phyloP scores from a whole-genome alignment of 2,329 filamentous ascomycete genomes.

The Ophiostoma fasciatum region DNA sequence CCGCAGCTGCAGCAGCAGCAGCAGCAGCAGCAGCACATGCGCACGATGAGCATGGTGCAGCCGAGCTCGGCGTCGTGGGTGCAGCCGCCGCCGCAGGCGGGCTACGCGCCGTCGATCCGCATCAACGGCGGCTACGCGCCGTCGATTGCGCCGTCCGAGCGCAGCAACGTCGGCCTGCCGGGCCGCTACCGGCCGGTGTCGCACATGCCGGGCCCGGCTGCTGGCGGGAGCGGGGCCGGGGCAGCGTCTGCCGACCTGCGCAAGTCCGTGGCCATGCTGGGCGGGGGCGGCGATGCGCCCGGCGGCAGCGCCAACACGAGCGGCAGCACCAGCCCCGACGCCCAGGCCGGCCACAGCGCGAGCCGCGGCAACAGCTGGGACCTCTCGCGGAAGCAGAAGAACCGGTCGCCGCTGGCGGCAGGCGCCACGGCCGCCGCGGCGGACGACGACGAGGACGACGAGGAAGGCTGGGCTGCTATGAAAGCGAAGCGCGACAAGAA shows the following conservation, averaged over 20 bases:
- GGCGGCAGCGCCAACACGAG: conserved; percentile 8
- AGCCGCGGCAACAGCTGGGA: conserved; percentile 10
- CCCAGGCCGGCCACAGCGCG: not conserved
- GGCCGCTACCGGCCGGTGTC: conserved; percentile 85
- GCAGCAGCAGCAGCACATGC: conserved; percentile 31
- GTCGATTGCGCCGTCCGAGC: conserved; percentile 89
- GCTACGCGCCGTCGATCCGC: conserved; percentile 36
- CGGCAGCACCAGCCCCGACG: conserved; percentile 2
- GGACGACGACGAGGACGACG: conserved; percentile 39
- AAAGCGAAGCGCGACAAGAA: conserved; percentile 55
- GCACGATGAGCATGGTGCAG: conserved; percentile 77
- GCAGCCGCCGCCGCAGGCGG: conserved; percentile 25
- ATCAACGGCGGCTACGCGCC: conserved; percentile 56
- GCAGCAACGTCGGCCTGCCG: conserved; percentile 83
- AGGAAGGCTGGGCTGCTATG: conserved; percentile 57
- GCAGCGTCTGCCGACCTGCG: conserved; percentile 17
- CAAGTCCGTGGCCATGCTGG: conserved; percentile 27
- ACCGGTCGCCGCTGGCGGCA: conserved; percentile 24
- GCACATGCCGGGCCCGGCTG: conserved; percentile 30
- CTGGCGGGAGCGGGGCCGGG: too few relatives aligned
- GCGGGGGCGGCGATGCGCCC: not conserved
- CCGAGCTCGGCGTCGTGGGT: conserved; percentile 47
- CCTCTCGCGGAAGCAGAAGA: conserved; percentile 18
- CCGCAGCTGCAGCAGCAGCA: conserved; percentile 18
- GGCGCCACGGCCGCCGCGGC: conserved; percentile 25